These are phyloP conservation scores for Salvia sclarea DNA, from an alignment of 305 asterid species.

Conservation along the genomic window DNA sequence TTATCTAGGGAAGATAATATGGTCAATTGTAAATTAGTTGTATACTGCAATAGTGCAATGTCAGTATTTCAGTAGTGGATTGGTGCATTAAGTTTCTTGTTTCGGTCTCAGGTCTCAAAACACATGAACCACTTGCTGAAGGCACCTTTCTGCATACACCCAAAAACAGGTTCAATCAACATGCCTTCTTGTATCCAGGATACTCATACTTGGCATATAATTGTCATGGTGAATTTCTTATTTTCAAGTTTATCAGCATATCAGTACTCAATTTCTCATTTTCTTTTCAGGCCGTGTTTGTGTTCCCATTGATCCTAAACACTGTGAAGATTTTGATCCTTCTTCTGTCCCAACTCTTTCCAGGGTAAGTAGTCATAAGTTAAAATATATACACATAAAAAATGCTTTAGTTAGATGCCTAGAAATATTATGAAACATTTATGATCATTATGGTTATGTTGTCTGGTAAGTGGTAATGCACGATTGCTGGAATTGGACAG, in stretches of 20 bases:
- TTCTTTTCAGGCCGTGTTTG: conserved; percentile 78
- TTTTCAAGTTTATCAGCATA: conserved; percentile 27
- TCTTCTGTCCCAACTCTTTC: conserved; percentile 83
- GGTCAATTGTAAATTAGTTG: neutral
- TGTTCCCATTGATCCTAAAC: conserved; percentile 83
- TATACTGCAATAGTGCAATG: neutral
- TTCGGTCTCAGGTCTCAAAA: conserved; percentile 69
- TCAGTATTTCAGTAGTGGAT: conserved; percentile 10
- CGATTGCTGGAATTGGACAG: neutral
- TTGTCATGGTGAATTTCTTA: conserved; percentile 19
- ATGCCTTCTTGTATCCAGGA: conserved; percentile 19
- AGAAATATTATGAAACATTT: neutral
- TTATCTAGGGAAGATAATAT: conserved; percentile 11
- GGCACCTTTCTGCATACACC: conserved; percentile 96
- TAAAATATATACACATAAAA: neutral
- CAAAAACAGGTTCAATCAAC: conserved; percentile 70
- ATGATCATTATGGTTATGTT: neutral
- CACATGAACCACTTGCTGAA: conserved; percentile 94
- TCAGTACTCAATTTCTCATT: neutral
- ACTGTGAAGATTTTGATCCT: conserved; percentile 88
- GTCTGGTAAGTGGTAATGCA: neutral
- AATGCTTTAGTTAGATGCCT: neutral
- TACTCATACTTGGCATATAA: neutral
- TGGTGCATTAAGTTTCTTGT: conserved; percentile 23
- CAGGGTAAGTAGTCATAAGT: conserved; percentile 42